phyloP scores from a whole-genome alignment of 805 yeast genomes.

The Suhomyces canberraensis region DNA sequence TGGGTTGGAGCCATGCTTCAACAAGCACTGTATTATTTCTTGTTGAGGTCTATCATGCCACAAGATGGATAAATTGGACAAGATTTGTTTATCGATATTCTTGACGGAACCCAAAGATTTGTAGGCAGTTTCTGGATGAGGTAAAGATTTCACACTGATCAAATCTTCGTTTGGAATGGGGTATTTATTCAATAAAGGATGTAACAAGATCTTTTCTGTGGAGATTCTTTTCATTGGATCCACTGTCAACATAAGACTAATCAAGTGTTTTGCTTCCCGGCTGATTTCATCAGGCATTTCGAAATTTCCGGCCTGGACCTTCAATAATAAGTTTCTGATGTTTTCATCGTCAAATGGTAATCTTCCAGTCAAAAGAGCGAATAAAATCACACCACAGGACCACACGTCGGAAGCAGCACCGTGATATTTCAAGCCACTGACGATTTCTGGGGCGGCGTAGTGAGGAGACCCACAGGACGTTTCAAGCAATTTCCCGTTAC shows the following conservation, averaged over 20 bases:
- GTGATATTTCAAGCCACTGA: constrained; percentile 71
- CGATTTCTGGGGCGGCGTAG: constrained; percentile 86
- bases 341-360: constrained; percentile 82
- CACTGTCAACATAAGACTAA: constrained; percentile 61
- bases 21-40: constrained; percentile 36
- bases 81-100: constrained; percentile 51
- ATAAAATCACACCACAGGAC: constrained; percentile 83
- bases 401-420: constrained; percentile 86
- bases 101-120: constrained; percentile 46
- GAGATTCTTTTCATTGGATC: constrained; percentile 70
- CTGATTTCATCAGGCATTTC: constrained; percentile 68
- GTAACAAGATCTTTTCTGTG: constrained; percentile 61
- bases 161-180: constrained; percentile 47
- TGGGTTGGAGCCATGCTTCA: constrained; percentile 39
- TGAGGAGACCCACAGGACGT: constrained; percentile 88
- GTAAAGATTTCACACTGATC: constrained; percentile 44
- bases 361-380: constrained; percentile 76
- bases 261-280: constrained; percentile 63
- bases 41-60: constrained; percentile 53
- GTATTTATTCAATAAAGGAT: constrained; percentile 52
- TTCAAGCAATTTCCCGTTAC: constrained; percentile 64
- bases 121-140: constrained; percentile 53
- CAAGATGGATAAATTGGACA: constrained; percentile 52
- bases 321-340: constrained; percentile 63
- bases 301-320: constrained; percentile 73